These are phyloP conservation scores for Peronosclerospora sorghi DNA, from an alignment of 352 stramenopile genomes.

Conservation along the genomic window DNA sequence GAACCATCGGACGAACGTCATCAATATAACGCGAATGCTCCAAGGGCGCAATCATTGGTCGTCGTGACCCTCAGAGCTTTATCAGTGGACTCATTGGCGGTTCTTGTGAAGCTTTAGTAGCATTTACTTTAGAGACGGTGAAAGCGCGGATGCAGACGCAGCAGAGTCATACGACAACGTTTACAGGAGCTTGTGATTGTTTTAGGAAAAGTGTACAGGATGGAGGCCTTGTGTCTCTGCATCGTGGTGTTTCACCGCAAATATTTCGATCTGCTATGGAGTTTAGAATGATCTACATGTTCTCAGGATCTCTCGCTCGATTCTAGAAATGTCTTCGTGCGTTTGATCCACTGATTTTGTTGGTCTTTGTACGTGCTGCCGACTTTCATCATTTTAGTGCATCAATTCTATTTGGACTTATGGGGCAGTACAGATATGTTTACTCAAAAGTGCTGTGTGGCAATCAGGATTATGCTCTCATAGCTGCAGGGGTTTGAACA, in stretches of 20 bases:
- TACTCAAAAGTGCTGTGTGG: slow-evolving; percentile 17
- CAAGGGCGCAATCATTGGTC: too few species aligned
- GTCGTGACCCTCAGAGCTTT: too few species aligned
- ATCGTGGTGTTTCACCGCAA: slow-evolving; percentile 54
- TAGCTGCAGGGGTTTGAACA: slow-evolving; percentile 44
- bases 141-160: slow-evolving; percentile 67
- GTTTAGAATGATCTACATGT: slow-evolving; percentile 17
- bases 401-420: slow-evolving; percentile 60
- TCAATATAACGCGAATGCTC: too few species aligned
- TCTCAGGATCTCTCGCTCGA: too few species aligned
- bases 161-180: slow-evolving; percentile 18
- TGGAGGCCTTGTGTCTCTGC: slow-evolving; percentile 44
- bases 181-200: slow-evolving; percentile 38
- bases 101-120: slow-evolving; percentile 49
- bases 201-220: slow-evolving; percentile 43
- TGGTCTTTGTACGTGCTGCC: too few species aligned
- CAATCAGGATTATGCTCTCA: slow-evolving; percentile 19
- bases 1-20: too few species aligned
- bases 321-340: too few species aligned
- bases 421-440: slow-evolving; percentile 64
- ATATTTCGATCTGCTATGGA: slow-evolving; percentile 40
- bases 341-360: too few species aligned
- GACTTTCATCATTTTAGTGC: too few species aligned
- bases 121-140: slow-evolving; percentile 54
- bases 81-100: too few species aligned